Evolutionary conservation across 1,139 yeast species (phyloP).

Genomic region (Wickerhamomyces sp.): DNA sequence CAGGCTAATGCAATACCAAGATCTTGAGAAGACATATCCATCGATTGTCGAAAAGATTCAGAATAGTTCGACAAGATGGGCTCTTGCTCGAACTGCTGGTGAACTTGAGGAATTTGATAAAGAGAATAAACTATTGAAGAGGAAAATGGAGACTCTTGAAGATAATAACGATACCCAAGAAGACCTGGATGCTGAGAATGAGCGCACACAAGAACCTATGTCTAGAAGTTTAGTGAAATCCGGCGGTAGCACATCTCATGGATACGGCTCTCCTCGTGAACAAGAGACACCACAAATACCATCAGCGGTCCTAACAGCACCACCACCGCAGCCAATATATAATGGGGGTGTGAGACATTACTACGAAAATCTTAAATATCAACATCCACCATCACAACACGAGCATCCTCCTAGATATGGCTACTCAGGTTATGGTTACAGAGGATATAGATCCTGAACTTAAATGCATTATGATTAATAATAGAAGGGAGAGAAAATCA

Average conservation of each 20-base stretch:
- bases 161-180: neutral
- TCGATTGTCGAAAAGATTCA: conserved; percentile 1
- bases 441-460: neutral
- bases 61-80: conserved; percentile 3
- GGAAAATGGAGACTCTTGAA: neutral
- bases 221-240: neutral
- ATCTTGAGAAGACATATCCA: conserved; percentile 5
- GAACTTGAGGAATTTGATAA: conserved; percentile 1
- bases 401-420: neutral
- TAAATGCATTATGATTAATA: neutral
- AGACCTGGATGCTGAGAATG: neutral
- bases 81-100: neutral
- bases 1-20: neutral
- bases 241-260: conserved; percentile 1
- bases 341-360: neutral
- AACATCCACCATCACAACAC: too few relatives aligned
- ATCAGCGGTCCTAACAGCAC: neutral
- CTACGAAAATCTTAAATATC: neutral
- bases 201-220: neutral
- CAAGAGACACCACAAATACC: neutral
- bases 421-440: neutral
- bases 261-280: neutral
- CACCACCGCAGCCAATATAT: neutral
- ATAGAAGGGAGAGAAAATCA: neutral
- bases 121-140: neutral